A percentile compares a stretch with the other conserved stretches of the same genome.
Conservation (phyloP, 345 rosid genomes). For the Eucalyptus cloeziana region DNA sequence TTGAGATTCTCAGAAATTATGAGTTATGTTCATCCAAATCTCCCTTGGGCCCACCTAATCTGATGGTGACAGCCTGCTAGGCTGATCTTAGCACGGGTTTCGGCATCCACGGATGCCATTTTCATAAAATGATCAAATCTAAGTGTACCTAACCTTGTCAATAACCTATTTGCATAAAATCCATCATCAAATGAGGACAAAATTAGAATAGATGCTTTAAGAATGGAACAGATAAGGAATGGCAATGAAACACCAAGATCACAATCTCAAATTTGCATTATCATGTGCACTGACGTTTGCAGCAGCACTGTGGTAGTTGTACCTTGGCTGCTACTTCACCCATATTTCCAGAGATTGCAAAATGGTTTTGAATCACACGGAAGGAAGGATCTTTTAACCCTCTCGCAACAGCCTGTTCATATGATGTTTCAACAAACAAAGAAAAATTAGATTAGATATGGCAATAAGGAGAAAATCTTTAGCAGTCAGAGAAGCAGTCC, state of each 20-base stretch:
- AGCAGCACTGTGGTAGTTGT: background rate
- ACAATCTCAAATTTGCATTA: background rate
- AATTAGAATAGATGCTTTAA: background rate
- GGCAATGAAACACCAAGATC: background rate
- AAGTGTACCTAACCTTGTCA: background rate
- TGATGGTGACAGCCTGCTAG: background rate
- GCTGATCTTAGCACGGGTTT: background rate
- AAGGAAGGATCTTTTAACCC: slow-evolving; percentile 95
- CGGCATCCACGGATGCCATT: background rate
- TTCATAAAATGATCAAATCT: background rate
- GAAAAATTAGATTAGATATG: background rate
- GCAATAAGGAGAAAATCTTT: background rate
- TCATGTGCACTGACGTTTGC: background rate
- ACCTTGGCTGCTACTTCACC: slow-evolving; percentile 99
- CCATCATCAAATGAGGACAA: background rate
- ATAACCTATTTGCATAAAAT: background rate
- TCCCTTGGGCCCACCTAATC: background rate
- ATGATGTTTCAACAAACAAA: background rate
- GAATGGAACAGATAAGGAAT: background rate
- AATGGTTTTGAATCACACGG: slow-evolving; percentile 90
- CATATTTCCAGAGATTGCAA: slow-evolving; percentile 75
- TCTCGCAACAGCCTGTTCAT: slow-evolving; percentile 78
- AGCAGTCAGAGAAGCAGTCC: background rate
- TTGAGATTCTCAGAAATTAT: background rate
- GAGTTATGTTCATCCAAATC: background rate